Base-by-base conservation (phyloP, 2,329 filamentous ascomycete genomes). In the Graphiopsis chlorocephala region DNA sequence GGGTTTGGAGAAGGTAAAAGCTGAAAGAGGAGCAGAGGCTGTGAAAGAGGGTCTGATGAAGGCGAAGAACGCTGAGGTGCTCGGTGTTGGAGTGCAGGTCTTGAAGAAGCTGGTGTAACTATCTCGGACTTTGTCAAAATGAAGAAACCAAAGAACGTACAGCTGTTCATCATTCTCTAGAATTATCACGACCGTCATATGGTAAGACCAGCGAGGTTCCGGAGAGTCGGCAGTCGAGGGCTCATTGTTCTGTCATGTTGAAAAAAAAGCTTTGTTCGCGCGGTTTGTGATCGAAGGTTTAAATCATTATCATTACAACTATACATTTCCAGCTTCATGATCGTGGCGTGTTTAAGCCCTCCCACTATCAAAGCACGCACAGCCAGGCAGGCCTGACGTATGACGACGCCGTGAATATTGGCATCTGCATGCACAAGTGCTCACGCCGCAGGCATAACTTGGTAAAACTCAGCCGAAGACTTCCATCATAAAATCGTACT, bases 1-100 rank as follows among this genome's bases (percentile, higher is more conserved):
- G 66, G 90, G 86, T 1, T 78, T 83, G 63, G 82, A 85, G 67
- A 87, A 84, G 65, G 77, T 93, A 50, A 86, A 84, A 70, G 82
- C 62, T 17, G 85, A 84, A 57, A 85, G 84, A 6, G 92, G 88
- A 0, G 79, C 91, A 1, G 87, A 92, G 65, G 80, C 85, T 2
- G 74, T 97, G 66, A 93, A 88, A 72, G 83, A 85, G 57, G 88
- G 88, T 69, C 79, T 93, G 53, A 90, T 88, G 80, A 87, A 86
- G 76, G 89, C 86, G 56, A 84, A 87, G 65, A 86, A 87, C 66
- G 82, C 86, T 7, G 88, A 90, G 68, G 88, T 97, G 26, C 74
- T 96, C 58, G 85, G 90, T 72, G 81, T 89, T 17, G 88, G 88
- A 0, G 87, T 92, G 5, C 86, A 92, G 72, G 89, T 89, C 1